phyloP scores from a whole-genome alignment of 306 rosid genomes.

The Geum urbanum region DNA sequence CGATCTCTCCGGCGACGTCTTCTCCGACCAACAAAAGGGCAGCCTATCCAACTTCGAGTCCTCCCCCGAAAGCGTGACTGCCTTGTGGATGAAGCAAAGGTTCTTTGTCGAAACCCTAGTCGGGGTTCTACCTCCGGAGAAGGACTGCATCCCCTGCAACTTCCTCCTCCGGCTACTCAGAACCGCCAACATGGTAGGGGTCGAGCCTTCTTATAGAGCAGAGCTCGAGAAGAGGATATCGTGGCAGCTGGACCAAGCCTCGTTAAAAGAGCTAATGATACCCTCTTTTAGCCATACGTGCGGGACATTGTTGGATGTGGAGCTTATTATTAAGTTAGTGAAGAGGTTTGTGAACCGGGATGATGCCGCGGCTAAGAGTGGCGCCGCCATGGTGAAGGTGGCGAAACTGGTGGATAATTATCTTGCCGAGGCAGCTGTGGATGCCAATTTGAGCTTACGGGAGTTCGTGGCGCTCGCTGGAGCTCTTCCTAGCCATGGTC shows the following conservation, averaged over 20 bases:
- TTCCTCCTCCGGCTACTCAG: conserved; percentile 79
- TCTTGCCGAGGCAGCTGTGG: conserved; percentile 77
- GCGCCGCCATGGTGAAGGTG: conserved; percentile 68
- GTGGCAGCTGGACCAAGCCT: conserved; percentile 83
- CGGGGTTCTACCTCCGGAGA: conserved; percentile 80
- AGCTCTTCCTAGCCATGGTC: conserved; percentile 68
- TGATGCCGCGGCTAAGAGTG: conserved; percentile 47
- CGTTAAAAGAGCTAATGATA: conserved; percentile 71
- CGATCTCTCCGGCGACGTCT: conserved; percentile 44
- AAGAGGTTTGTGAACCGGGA: conserved; percentile 62
- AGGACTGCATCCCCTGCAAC: conserved; percentile 78
- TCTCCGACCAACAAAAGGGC: conserved; percentile 24
- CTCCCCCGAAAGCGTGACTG: conserved; percentile 54
- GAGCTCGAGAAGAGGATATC: conserved; percentile 75
- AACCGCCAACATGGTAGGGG: conserved; percentile 76
- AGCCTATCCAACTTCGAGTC: conserved; percentile 36
- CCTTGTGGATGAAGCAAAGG: conserved; percentile 74
- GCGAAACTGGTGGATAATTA: conserved; percentile 74
- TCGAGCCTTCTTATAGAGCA: conserved; percentile 45
- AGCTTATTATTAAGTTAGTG: conserved; percentile 58
- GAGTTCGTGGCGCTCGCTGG: conserved; percentile 61
- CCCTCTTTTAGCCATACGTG: conserved; percentile 89
- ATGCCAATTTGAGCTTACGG: conserved; percentile 47
- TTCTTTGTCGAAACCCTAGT: conserved; percentile 88
- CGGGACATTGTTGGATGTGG: conserved; percentile 73